These are phyloP conservation scores for Hirsutella minnesotensis DNA, from an alignment of 2,329 filamentous ascomycete genomes.

Conservation along the genomic window DNA sequence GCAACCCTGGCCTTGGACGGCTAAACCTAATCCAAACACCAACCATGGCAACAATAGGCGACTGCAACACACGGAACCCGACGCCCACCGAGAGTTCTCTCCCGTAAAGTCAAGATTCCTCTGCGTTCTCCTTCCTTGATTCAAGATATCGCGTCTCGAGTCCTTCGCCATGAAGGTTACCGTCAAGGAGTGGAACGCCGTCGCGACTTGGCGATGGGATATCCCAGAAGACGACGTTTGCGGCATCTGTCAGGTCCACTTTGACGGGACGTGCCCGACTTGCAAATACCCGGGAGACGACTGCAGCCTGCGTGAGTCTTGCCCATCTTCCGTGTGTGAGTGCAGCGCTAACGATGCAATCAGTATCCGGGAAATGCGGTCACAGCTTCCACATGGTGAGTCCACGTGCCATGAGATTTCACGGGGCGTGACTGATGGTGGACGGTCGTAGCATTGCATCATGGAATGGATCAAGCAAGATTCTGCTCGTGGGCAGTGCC, in stretches of 20 bases:
- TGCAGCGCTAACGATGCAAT: neutral
- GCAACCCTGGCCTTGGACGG: too few relatives aligned
- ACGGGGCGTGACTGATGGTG: too few relatives aligned
- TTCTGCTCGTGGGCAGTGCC: conserved; percentile 82
- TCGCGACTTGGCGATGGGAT: conserved; percentile 96
- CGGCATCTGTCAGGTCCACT: conserved; percentile 95
- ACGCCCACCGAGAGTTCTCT: too few relatives aligned
- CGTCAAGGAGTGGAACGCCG: conserved; percentile 84
- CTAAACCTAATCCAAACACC: neutral
- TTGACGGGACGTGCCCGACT: conserved; percentile 93
- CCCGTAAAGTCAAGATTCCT: too few relatives aligned
- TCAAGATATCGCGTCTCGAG: neutral
- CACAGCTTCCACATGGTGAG: conserved; percentile 95
- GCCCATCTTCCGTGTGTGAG: conserved; percentile 7
- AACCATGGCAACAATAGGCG: neutral
- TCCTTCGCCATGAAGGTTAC: conserved; percentile 73
- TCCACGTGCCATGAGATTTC: neutral
- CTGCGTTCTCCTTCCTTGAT: too few relatives aligned
- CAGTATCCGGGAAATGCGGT: conserved; percentile 91
- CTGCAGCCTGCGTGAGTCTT: conserved; percentile 66
- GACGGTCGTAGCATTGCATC: conserved; percentile 67
- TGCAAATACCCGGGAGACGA: conserved; percentile 98
- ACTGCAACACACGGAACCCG: neutral
- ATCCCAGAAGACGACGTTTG: conserved; percentile 96
- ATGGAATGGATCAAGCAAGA: conserved; percentile 94